These are phyloP conservation scores for Malassezia dermatis DNA, from an alignment of 1,284 basidiomycete species.

Conservation along the genomic window DNA sequence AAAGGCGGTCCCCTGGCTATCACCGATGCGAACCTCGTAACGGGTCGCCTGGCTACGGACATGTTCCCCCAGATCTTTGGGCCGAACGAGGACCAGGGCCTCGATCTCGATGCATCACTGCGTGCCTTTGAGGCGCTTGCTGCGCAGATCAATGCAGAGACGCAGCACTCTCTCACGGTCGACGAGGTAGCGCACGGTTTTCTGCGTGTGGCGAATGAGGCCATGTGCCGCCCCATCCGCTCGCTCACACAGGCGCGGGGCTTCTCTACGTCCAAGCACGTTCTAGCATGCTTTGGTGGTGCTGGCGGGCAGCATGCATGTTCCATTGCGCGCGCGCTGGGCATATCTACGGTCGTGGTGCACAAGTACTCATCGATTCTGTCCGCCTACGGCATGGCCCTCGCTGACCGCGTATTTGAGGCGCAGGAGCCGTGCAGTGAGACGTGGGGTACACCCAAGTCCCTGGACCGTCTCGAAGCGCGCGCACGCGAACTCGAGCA, in stretches of 20 bases:
- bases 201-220: slow-evolving; percentile 43
- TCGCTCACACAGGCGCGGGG: slow-evolving; percentile 82
- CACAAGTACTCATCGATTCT: slow-evolving; percentile 77
- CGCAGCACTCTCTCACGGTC: slow-evolving; percentile 56
- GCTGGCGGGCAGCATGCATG: slow-evolving; percentile 86
- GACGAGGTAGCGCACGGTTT: slow-evolving; percentile 81
- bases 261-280: slow-evolving; percentile 69
- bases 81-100: slow-evolving; percentile 66
- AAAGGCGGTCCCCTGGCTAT: slow-evolving; percentile 45
- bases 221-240: slow-evolving; percentile 80
- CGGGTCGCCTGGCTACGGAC: slow-evolving; percentile 39
- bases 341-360: slow-evolving; percentile 72
- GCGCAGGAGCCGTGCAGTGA: slow-evolving; percentile 74
- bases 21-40: slow-evolving; percentile 46
- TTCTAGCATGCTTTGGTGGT: slow-evolving; percentile 83
- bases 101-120: slow-evolving; percentile 58
- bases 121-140: slow-evolving; percentile 60
- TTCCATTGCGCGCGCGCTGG: slow-evolving; percentile 68
- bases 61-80: slow-evolving; percentile 78
- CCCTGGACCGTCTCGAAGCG: slow-evolving; percentile 15
- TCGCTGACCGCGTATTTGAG: slow-evolving; percentile 67
- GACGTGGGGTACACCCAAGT: slow-evolving; percentile 50
- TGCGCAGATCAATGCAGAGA: slow-evolving; percentile 59
- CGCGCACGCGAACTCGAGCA: slow-evolving; percentile 53
- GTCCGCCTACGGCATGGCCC: slow-evolving; percentile 76